Evolutionary conservation across 306 rosid genomes (phyloP), one percentile per base, ranked within the genome.

Genomic region (Cyamopsis tetragonoloba): DNA sequence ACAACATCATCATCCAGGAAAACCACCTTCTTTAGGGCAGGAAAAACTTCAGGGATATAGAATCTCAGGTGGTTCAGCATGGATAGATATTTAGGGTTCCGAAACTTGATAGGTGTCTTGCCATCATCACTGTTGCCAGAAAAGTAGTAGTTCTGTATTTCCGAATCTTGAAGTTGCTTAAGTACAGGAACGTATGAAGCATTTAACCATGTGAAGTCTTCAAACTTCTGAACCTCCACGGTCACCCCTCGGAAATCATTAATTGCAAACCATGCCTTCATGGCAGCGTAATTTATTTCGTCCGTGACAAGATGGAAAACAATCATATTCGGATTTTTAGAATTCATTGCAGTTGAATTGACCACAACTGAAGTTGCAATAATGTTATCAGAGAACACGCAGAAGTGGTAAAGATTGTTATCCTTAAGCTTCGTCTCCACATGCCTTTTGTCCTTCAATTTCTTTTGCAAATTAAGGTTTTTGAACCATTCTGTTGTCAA

Each of bases 131-230:
- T 80, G 70, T 76, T 88, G 48, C 97, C 97, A 41, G 95, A 87
- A 44, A 91, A 91, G 71, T 91, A 91, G 77, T 91, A 90, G 86
- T 70, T 91, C 77, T 91, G 95, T 65, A 86, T 84, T 59, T 88
- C 97, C 5, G 97, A 76, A 73, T 91, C 97, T 84, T 91, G 97
- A 64, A 91, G 95, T 74, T 91, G 97, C 88, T 91, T 91, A 3
- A 91, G 95, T 57, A 91, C 97, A 15, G 97, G 97, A 55, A 88
- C 97, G 75, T 91, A 91, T 37, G 95, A 91, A 53, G 97, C 95
- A 70, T 91, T 91, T 66, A 87, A 77, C 97, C 97, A 91, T 32
- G 31, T 75, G 66, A 84, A 91, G 80, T 86, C 95, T 57, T 86
- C 97, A 70, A 87, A 91, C 75, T 85, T 91, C 49, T 72, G 95